These are phyloP conservation scores for Trichophyton simii DNA, from an alignment of 2,329 filamentous ascomycete genomes.

Conservation along the genomic window DNA sequence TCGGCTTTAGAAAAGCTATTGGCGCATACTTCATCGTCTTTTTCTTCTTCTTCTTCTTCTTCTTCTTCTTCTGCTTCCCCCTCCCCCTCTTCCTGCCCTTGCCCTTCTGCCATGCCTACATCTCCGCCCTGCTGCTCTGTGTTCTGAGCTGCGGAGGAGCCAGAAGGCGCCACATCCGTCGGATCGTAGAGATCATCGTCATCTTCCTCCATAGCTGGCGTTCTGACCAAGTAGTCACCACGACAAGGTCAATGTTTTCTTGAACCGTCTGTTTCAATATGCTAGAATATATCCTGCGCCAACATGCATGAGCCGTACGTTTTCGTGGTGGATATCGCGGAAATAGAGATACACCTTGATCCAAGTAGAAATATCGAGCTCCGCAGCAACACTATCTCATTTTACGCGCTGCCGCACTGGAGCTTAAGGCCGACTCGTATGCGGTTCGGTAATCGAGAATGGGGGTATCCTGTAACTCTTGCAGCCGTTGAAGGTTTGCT, in stretches of 20 bases:
- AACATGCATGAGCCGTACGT: background rate
- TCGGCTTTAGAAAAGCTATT: too few relatives aligned
- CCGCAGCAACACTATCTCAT: too few relatives aligned
- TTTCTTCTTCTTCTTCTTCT: constrained; percentile 23
- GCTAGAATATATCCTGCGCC: background rate
- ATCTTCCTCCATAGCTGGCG: constrained; percentile 33
- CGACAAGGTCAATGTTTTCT: background rate
- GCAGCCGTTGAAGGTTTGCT: too few relatives aligned
- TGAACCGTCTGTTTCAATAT: background rate
- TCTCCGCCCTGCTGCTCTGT: constrained; percentile 18
- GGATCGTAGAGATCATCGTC: constrained; percentile 38
- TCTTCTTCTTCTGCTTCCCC: constrained; percentile 22
- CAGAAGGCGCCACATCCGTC: constrained; percentile 24
- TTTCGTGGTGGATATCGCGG: too few relatives aligned
- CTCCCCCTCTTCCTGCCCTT: constrained; percentile 29
- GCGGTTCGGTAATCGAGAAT: too few relatives aligned
- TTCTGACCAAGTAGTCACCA: background rate
- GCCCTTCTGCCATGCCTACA: constrained; percentile 26
- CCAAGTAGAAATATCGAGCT: too few relatives aligned
- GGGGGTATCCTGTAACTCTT: too few relatives aligned
- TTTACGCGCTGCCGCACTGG: too few relatives aligned
- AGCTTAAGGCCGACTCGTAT: too few relatives aligned
- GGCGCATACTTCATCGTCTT: constrained; percentile 28
- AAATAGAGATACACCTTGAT: too few relatives aligned
- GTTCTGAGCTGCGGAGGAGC: constrained; percentile 18